phyloP scores from a whole-genome alignment of 345 rosid genomes.

The rapeseed (Brassica napus) region Da-Ae NC_063449.1:41750501-41751000 shows the following conservation, averaged over 20 bases:
- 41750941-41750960: slow-evolving; percentile 35
- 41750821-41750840: slow-evolving; percentile 39
- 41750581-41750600: slow-evolving; percentile 57
- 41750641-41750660: slow-evolving; percentile 45
- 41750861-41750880: not conserved
- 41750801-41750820: slow-evolving; percentile 24
- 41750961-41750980: not conserved
- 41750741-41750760: slow-evolving; percentile 32
- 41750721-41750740: slow-evolving; percentile 16
- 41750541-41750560: slow-evolving; percentile 27
- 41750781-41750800: slow-evolving; percentile 28
- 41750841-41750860: slow-evolving; percentile 39
- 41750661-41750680: slow-evolving; percentile 45
- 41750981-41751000: no score
- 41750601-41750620: slow-evolving; percentile 58
- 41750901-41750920: slow-evolving; percentile 37
- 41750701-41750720: slow-evolving; percentile 27
- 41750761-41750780: slow-evolving; percentile 12
- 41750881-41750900: slow-evolving; percentile 25
- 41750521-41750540: slow-evolving; percentile 41
- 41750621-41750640: not conserved
- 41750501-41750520: slow-evolving; percentile 50
- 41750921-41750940: slow-evolving; percentile 28
- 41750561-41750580: slow-evolving; percentile 15
- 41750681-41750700: slow-evolving; percentile 37